A percentile compares a stretch with the other conserved stretches of the same genome.
These are phyloP conservation scores for Coniochaeta pulveracea DNA, from an alignment of 2,329 filamentous ascomycete species.

Conservation along the genomic window DNA sequence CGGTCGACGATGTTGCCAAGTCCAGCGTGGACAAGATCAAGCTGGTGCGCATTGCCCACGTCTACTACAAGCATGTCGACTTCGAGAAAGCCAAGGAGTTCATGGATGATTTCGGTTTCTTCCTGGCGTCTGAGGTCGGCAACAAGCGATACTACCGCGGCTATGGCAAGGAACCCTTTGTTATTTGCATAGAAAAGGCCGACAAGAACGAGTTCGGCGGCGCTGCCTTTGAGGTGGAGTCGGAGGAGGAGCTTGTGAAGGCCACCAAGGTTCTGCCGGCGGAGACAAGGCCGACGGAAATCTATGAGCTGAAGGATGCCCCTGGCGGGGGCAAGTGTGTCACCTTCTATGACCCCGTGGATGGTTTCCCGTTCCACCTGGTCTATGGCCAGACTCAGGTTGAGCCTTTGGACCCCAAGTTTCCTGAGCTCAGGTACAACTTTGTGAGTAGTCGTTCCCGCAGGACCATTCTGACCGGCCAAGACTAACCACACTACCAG, in stretches of 20 bases:
- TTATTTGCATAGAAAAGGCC: constrained; percentile 40
- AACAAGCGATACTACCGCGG: constrained; percentile 47
- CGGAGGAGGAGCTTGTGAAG: constrained; percentile 39
- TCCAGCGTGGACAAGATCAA: constrained; percentile 25
- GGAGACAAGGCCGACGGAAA: constrained; percentile 32
- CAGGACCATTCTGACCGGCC: no score
- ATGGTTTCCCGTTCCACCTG: constrained; percentile 46
- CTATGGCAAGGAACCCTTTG: constrained; percentile 48
- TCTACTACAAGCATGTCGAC: constrained; percentile 35
- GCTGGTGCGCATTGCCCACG: constrained; percentile 28
- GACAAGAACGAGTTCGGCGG: constrained; percentile 41
- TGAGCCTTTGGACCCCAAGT: constrained; percentile 25
- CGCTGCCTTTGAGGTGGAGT: constrained; percentile 45
- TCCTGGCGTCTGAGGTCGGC: constrained; percentile 22
- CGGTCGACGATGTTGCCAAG: constrained; percentile 10
- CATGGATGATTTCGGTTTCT: constrained; percentile 36
- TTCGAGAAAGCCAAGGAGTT: constrained; percentile 29
- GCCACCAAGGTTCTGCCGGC: constrained; percentile 33
- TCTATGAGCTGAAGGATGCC: constrained; percentile 36
- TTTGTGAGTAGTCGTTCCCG: constrained; percentile 32
- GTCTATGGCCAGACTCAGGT: constrained; percentile 38
- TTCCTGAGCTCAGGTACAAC: constrained; percentile 32
- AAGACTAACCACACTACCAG: no score
- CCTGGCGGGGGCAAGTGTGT: constrained; percentile 44
- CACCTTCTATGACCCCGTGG: constrained; percentile 38